Percentiles rank a stretch among this genome's conserved stretches.
phyloP scores from a whole-genome alignment of 1,284 basidiomycete species.

The Heterobasidion occidentale region DNA sequence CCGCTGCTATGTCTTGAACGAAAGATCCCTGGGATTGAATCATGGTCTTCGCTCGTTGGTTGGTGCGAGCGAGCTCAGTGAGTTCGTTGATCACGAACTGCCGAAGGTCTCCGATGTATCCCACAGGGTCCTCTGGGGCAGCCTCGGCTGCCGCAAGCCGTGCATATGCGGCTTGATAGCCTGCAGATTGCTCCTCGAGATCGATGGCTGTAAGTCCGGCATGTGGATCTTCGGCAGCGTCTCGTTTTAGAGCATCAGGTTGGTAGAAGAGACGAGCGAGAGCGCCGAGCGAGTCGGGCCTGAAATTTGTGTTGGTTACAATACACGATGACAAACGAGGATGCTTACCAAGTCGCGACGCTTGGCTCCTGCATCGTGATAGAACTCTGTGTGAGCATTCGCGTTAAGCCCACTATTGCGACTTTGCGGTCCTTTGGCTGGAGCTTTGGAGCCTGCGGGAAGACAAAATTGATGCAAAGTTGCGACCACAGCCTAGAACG shows the following conservation, averaged over 20 bases:
- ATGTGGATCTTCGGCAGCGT: slow-evolving; percentile 42
- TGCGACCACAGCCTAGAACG: slow-evolving; percentile 74
- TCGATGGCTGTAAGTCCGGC: slow-evolving; percentile 74
- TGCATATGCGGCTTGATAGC: slow-evolving; percentile 93
- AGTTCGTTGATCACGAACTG: slow-evolving; percentile 43
- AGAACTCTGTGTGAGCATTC: slow-evolving; percentile 69
- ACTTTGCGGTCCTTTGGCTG: slow-evolving; percentile 80
- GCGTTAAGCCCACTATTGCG: slow-evolving; percentile 76
- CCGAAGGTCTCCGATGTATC: slow-evolving; percentile 49
- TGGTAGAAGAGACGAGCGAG: slow-evolving; percentile 76
- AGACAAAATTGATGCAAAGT: slow-evolving; percentile 72
- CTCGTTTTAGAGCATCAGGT: slow-evolving; percentile 56
- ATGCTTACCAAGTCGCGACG: slow-evolving; percentile 57
- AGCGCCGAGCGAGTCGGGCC: slow-evolving; percentile 63
- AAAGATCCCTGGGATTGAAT: too few species aligned
- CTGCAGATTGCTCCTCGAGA: slow-evolving; percentile 81
- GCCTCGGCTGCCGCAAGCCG: slow-evolving; percentile 77
- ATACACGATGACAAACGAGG: neutral
- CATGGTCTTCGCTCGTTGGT: slow-evolving; percentile 22
- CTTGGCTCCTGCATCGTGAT: slow-evolving; percentile 60
- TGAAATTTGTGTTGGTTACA: slow-evolving; percentile 17
- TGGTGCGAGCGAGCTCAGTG: slow-evolving; percentile 19
- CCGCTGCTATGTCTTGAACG: too few species aligned
- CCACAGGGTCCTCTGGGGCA: slow-evolving; percentile 47
- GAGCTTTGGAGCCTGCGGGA: slow-evolving; percentile 78